These are phyloP conservation scores for Simmondsia chinensis DNA, from an alignment of 148 eudicot genomes.

Conservation along the genomic window DNA sequence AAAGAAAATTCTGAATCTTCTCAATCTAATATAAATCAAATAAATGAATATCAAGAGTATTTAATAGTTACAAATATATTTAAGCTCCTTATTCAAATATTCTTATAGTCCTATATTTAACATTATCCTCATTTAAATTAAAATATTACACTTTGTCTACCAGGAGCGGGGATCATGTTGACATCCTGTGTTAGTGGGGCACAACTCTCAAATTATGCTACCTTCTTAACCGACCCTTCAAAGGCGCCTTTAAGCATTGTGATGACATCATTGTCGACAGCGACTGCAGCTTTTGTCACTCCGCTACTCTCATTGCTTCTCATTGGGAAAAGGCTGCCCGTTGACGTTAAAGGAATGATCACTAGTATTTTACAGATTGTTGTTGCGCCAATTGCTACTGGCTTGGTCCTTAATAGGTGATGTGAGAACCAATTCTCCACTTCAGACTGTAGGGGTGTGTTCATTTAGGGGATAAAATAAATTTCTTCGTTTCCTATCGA, in stretches of 20 bases:
- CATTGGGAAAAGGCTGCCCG: slow-evolving; percentile 86
- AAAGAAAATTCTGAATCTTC: too few species aligned
- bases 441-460: background rate
- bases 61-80: too few species aligned
- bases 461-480: too few species aligned
- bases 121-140: too few species aligned
- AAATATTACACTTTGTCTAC: slow-evolving; percentile 9
- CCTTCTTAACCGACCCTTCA: slow-evolving; percentile 78
- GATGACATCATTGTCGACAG: slow-evolving; percentile 92
- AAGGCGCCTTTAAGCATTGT: slow-evolving; percentile 97
- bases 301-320: slow-evolving; percentile 77
- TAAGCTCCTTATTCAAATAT: too few species aligned
- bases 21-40: too few species aligned
- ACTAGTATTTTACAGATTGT: slow-evolving; percentile 87
- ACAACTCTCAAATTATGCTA: slow-evolving; percentile 92
- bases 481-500: too few species aligned
- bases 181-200: slow-evolving; percentile 98
- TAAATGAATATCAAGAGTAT: too few species aligned
- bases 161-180: slow-evolving; percentile 96
- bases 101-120: too few species aligned
- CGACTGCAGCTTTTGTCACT: slow-evolving; percentile 80
- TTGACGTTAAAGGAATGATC: slow-evolving; percentile 92
- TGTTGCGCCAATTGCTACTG: slow-evolving; percentile 70
- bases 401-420: slow-evolving; percentile 84
- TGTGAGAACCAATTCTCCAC: background rate